Evolutionary conservation across 352 stramenopile genomes (phyloP).

Genomic region (Saprolegnia parasitica): DNA sequence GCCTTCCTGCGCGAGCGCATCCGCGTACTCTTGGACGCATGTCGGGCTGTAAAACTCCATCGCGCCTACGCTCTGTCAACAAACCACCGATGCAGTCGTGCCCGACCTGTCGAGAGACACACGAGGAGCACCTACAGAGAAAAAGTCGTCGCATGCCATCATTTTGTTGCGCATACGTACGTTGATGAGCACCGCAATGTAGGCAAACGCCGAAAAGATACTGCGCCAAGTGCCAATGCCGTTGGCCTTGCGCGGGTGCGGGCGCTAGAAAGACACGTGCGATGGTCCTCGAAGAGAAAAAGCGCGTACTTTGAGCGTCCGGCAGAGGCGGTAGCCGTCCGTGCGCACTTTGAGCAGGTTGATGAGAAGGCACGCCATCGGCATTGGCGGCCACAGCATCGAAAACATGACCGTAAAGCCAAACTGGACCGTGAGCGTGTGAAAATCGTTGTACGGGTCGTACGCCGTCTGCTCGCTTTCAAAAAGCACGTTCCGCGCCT

Average conservation of each 20-base stretch:
- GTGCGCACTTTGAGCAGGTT: conserved; percentile 77
- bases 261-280: conserved; percentile 44
- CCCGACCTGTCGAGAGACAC: conserved; percentile 64
- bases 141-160: background rate
- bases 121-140: conserved; percentile 65
- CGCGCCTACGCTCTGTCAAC: no score
- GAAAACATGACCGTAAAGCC: conserved; percentile 86
- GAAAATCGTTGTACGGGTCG: conserved; percentile 78
- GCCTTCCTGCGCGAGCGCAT: conserved; percentile 54
- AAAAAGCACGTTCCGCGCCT: conserved; percentile 61
- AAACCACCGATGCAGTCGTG: no score
- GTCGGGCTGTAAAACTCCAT: conserved; percentile 62
- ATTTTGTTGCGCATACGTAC: background rate
- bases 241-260: conserved; percentile 63
- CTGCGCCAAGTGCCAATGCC: conserved; percentile 70
- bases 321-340: conserved; percentile 68
- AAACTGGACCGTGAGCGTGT: conserved; percentile 76
- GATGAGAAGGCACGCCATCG: conserved; percentile 63
- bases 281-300: background rate
- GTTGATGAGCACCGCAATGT: conserved; percentile 49
- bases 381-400: conserved; percentile 80
- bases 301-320: conserved; percentile 36
- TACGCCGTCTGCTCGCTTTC: conserved; percentile 73
- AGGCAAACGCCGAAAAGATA: conserved; percentile 62
- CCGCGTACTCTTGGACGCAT: conserved; percentile 50